Conservation (phyloP, 345 rosid genomes). For the Eucalyptus viminalis region DNA sequence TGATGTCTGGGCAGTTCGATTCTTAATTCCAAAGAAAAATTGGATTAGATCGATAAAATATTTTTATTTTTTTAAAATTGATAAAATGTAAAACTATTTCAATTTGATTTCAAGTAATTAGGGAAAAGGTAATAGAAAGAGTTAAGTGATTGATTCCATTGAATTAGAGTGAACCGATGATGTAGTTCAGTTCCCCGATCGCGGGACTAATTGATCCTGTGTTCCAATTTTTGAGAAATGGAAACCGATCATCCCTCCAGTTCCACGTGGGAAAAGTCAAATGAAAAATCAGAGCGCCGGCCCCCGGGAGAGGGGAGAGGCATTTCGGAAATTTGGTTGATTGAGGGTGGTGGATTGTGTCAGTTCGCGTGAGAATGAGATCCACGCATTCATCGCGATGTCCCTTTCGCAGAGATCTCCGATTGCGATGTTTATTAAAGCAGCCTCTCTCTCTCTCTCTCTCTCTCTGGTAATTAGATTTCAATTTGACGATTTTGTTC, state of each 20-base stretch:
- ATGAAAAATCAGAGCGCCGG: too few species aligned
- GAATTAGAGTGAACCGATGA: accelerated
- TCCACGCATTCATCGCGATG: slow-evolving; percentile 33
- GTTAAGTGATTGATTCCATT: too few species aligned
- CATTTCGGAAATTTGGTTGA: neutral
- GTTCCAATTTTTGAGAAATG: too few species aligned
- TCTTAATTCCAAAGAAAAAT: too few species aligned
- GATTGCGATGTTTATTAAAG: slow-evolving; percentile 16
- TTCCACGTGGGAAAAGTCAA: too few species aligned
- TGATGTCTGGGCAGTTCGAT: accelerated
- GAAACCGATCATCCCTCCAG: too few species aligned
- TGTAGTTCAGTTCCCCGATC: too few species aligned
- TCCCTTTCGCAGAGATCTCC: slow-evolving; percentile 57
- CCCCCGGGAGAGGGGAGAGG: neutral
- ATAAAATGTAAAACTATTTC: too few species aligned
- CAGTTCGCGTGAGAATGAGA: slow-evolving; percentile 30
- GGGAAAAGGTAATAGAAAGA: too few species aligned
- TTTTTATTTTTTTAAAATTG: too few species aligned
- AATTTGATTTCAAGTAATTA: too few species aligned
- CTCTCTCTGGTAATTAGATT: neutral
- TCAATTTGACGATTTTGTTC: neutral
- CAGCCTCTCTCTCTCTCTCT: neutral
- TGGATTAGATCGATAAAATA: accelerated
- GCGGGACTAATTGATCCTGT: too few species aligned
- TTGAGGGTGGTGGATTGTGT: neutral